Percentiles rank a stretch among this genome's conserved stretches.
Evolutionary conservation across 2,329 filamentous ascomycete species (phyloP).

Genomic region (Metarhizium humberi): DNA sequence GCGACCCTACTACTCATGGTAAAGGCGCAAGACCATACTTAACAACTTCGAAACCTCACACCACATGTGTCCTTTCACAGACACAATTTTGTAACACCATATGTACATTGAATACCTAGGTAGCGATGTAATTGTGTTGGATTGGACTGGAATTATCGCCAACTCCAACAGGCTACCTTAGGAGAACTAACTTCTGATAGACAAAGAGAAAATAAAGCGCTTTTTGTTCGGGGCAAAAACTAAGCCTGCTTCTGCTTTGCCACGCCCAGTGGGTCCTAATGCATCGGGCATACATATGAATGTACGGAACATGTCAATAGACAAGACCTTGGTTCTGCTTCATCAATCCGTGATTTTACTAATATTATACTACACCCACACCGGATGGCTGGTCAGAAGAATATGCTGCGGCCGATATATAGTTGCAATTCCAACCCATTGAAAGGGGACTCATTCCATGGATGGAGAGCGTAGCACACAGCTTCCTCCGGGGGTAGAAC

Average conservation of each 20-base stretch:
- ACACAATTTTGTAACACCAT: conserved; percentile 19
- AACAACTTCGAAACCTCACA: background rate
- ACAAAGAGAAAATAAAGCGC: conserved; percentile 1
- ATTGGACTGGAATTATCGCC: background rate
- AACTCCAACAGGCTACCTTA: background rate
- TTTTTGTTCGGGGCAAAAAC: background rate
- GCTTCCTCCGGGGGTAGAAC: background rate
- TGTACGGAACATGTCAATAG: background rate
- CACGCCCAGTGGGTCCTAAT: background rate
- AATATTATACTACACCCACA: background rate
- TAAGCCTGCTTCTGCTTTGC: background rate
- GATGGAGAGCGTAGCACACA: background rate
- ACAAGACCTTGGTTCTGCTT: background rate
- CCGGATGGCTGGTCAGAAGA: background rate
- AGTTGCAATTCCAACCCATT: background rate
- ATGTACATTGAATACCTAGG: conserved; percentile 22
- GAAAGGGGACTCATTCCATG: background rate
- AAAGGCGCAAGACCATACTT: conserved; percentile 18
- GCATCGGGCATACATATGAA: background rate
- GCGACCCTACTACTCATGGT: conserved; percentile 90
- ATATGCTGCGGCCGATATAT: background rate
- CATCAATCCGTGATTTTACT: background rate
- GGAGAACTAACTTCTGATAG: background rate
- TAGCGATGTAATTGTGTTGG: conserved; percentile 15
- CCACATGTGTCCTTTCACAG: background rate